phyloP scores from a whole-genome alignment of 164 flowering plant species.

The Vitis riparia region DNA sequence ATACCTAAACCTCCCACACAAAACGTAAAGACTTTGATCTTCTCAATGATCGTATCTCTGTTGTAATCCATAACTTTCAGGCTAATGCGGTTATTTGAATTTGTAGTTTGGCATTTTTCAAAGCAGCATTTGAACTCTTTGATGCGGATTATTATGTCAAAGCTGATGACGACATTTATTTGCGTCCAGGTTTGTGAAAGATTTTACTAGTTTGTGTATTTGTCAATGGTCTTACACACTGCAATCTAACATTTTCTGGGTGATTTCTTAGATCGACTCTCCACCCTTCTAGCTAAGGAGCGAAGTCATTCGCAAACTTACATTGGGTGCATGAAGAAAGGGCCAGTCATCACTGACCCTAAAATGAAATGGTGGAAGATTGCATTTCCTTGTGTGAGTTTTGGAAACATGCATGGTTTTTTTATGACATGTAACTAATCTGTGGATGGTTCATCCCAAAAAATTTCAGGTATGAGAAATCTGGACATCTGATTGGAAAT shows the following conservation, averaged over 20 bases:
- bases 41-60: not conserved
- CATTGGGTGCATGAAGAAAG: slow-evolving; percentile 89
- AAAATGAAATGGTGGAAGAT: slow-evolving; percentile 64
- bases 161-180: slow-evolving; percentile 74
- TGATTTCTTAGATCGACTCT: slow-evolving; percentile 58
- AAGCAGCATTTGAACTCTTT: slow-evolving; percentile 67
- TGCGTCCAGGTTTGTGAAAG: slow-evolving; percentile 52
- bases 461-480: slow-evolving; percentile 51
- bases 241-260: not conserved
- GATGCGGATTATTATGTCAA: slow-evolving; percentile 78
- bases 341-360: slow-evolving; percentile 72
- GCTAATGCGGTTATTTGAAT: not conserved
- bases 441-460: slow-evolving; percentile 6
- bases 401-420: not conserved
- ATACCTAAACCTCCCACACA: slow-evolving; percentile 47
- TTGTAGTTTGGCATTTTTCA: slow-evolving; percentile 68
- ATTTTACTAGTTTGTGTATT: not conserved
- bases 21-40: slow-evolving; percentile 44
- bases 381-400: not conserved
- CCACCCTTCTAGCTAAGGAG: slow-evolving; percentile 73
- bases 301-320: slow-evolving; percentile 54
- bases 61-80: not conserved
- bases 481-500: slow-evolving; percentile 51
- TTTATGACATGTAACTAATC: not conserved
- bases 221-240: not conserved